Base-by-base conservation (phyloP, 108 stramenopile species). In the Stephanodiscus triporus region DNA sequence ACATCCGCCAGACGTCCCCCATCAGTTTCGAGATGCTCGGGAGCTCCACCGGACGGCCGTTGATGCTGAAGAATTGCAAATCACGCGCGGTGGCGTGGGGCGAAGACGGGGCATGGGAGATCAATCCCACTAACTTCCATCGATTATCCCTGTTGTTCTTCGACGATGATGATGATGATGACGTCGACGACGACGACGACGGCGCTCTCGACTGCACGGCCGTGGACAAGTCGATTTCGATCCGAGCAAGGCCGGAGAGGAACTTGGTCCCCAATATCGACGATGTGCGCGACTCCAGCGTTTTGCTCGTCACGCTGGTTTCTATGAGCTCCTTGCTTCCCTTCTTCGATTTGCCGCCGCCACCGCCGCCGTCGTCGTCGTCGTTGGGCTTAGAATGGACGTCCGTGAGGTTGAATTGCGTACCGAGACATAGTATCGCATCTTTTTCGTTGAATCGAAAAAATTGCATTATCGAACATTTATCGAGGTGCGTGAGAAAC, bases 21-120 rank as follows among this genome's bases (percentile, higher is more conserved):
- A 97, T 42, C 5, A 81, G 48, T 4, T 76, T 54, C 16, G 91
- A 78, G 17, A 98, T 72, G 56, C 85, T 84, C 9, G 98, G 97
- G 11, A 98, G 68, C 34, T 99, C 97, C 16, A 99, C 97, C 0
- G 98, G 97, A 26, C 99, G 91, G 9, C 93, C 91, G 73, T 99
- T 99, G 40, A 98, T 87, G 70, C 89, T 90, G 66, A 95, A 91
- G 71, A 94, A 97, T 68, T 98, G 96, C 2, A 93, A 75, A 63
- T 94, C 93, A 47, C 85, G 58, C 7, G 84, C 81, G 13, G 55
- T 66, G 19, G 63, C 67, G 49, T 73, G 49, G 22, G 76, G 74
- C 22, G 73, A 89, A 63, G 65, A 80, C 50, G 82, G 97, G 65
- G 85, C 95, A 75, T 68, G 85, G 7, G 95, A 95, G 4, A 98